phyloP scores from a whole-genome alignment of 2,329 filamentous ascomycete genomes.

The Mycosphaerella sp. region DNA sequence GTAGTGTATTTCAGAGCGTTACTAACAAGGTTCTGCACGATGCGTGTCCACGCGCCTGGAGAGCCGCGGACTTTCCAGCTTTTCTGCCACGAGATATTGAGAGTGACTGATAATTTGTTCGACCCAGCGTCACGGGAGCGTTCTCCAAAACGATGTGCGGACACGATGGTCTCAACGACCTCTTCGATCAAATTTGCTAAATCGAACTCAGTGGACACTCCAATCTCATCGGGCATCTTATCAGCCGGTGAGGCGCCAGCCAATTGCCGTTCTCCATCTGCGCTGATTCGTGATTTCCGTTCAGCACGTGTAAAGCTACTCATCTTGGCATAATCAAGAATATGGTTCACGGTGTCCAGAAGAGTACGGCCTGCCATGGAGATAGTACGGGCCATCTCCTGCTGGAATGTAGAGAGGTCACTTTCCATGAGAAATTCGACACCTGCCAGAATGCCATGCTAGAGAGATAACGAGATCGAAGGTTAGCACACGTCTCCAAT shows the following conservation, averaged over 20 bases:
- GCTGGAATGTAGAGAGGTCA: constrained; percentile 35
- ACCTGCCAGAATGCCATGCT: constrained; percentile 43
- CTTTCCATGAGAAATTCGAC: constrained; percentile 46
- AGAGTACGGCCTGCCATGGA: constrained; percentile 45
- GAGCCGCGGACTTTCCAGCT: not conserved
- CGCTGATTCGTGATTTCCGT: constrained; percentile 7
- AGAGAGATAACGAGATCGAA: constrained; percentile 26
- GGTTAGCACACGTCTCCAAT: too few species aligned
- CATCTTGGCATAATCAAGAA: constrained; percentile 42
- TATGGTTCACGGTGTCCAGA: constrained; percentile 43
- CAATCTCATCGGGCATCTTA: constrained; percentile 12
- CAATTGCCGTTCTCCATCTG: not conserved
- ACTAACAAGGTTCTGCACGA: constrained; percentile 42
- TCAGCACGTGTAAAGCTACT: constrained; percentile 26
- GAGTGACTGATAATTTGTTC: not conserved
- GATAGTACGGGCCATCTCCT: constrained; percentile 43
- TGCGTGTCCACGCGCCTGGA: constrained; percentile 18
- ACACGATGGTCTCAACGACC: constrained; percentile 13
- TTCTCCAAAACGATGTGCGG: not conserved
- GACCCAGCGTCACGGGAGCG: not conserved
- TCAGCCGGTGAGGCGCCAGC: not conserved
- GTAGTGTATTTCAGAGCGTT: constrained; percentile 46
- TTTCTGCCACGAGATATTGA: not conserved
- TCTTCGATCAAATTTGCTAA: constrained; percentile 27
- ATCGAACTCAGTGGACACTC: constrained; percentile 15